Conservation (phyloP, 2,329 filamentous ascomycete genomes). For the Epicoccum nigrum region DNA sequence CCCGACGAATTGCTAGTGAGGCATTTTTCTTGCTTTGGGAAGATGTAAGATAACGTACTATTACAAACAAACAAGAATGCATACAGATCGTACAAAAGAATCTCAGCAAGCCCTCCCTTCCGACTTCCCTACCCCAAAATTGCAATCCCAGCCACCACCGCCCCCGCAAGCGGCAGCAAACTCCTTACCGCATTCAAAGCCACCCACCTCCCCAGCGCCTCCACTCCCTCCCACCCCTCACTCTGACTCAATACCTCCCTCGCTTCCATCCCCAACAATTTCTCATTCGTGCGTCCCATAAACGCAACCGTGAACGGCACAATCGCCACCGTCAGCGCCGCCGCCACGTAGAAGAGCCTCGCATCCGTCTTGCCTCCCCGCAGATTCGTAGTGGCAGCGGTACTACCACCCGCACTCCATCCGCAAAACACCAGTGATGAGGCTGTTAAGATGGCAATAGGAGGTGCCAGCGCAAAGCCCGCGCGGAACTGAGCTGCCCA, state of each 20-base stretch:
- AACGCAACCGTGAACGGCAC: slow-evolving; percentile 4
- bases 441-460: neutral
- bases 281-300: neutral
- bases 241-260: neutral
- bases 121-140: neutral
- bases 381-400: neutral
- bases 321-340: neutral
- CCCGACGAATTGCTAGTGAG: too few species aligned
- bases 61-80: too few species aligned
- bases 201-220: neutral
- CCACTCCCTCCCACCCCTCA: neutral
- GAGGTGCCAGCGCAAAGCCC: neutral
- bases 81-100: too few species aligned
- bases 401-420: neutral
- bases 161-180: slow-evolving; percentile 3
- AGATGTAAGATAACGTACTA: too few species aligned
- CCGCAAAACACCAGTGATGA: neutral
- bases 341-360: neutral
- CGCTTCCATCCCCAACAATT: neutral
- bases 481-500: neutral
- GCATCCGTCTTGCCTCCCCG: neutral
- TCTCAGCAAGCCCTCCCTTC: too few species aligned
- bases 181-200: slow-evolving; percentile 1
- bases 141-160: neutral
- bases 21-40: too few species aligned